These are phyloP conservation scores for Zymoseptoria ardabiliae DNA, from an alignment of 2,329 filamentous ascomycete genomes.

Conservation along the genomic window DNA sequence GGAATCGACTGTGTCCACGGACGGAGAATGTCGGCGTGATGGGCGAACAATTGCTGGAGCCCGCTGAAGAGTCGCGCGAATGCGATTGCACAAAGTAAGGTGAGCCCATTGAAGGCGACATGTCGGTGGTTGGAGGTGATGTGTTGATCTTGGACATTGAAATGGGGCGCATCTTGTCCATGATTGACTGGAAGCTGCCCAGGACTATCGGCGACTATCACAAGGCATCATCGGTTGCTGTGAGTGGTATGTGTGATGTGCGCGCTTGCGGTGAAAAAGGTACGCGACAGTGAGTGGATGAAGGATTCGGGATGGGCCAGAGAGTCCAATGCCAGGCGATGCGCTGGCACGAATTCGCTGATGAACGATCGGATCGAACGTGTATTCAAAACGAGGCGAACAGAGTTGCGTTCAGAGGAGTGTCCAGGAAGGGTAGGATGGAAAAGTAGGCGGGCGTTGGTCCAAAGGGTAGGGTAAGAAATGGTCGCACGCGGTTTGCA, in stretches of 20 bases:
- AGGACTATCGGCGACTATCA: constrained; percentile 13
- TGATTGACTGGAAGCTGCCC: constrained; percentile 12
- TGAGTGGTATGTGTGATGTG: constrained; percentile 19
- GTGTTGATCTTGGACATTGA: constrained; percentile 20
- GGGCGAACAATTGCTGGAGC: constrained; percentile 61
- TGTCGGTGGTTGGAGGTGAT: constrained; percentile 15
- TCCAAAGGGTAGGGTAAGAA: not conserved
- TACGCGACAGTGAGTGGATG: constrained; percentile 15
- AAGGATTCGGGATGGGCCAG: constrained; percentile 18
- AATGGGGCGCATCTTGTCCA: constrained; percentile 24
- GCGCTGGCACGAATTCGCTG: constrained; percentile 20
- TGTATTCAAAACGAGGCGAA: constrained; percentile 1
- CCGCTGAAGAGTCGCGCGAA: constrained; percentile 30
- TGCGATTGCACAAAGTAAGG: constrained; percentile 28
- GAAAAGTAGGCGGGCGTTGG: not conserved
- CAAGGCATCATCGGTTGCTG: constrained; percentile 16
- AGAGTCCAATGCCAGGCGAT: constrained; percentile 14
- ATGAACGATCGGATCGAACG: constrained; percentile 2
- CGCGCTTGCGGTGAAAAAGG: constrained; percentile 12
- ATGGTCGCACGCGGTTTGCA: not conserved
- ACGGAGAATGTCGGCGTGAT: constrained; percentile 62
- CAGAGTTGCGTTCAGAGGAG: not conserved
- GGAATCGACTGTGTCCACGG: constrained; percentile 56
- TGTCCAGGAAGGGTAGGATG: not conserved
- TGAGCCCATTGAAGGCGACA: constrained; percentile 14